Evolutionary conservation across 1,284 basidiomycete species (phyloP).

Genomic region (Irpex sp.): DNA sequence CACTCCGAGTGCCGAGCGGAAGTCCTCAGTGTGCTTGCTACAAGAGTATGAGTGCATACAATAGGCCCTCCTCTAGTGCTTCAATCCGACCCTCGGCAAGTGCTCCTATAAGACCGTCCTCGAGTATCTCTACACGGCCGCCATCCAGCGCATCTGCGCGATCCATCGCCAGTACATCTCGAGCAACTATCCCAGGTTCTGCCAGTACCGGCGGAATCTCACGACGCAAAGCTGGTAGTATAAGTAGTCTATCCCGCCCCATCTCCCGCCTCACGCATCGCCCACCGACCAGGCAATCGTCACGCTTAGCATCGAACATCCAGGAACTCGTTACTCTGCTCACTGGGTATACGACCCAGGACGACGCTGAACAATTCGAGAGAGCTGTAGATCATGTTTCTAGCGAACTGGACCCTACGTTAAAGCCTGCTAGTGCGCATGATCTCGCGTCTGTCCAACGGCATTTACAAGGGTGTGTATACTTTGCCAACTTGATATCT

Average conservation of each 20-base stretch:
- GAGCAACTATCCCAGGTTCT: slow-evolving; percentile 1
- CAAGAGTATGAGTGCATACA: slow-evolving; percentile 6
- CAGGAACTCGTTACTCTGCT: slow-evolving; percentile 56
- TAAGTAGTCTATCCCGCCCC: slow-evolving; percentile 25
- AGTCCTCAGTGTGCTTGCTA: not conserved
- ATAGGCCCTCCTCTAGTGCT: slow-evolving; percentile 13
- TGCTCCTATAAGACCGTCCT: slow-evolving; percentile 3
- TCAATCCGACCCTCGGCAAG: slow-evolving; percentile 19
- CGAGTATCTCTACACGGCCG: slow-evolving; percentile 8
- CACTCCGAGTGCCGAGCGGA: not conserved
- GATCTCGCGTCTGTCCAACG: slow-evolving; percentile 54
- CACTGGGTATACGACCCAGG: slow-evolving; percentile 32
- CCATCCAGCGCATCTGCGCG: slow-evolving; percentile 15
- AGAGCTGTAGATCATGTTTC: slow-evolving; percentile 48
- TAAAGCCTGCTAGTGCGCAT: slow-evolving; percentile 49
- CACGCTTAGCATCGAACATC: slow-evolving; percentile 50
- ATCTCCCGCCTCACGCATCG: slow-evolving; percentile 47
- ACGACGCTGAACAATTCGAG: slow-evolving; percentile 44
- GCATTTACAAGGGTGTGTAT: slow-evolving; percentile 52
- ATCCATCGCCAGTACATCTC: slow-evolving; percentile 12
- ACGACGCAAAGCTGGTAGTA: slow-evolving; percentile 19
- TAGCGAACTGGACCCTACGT: slow-evolving; percentile 45
- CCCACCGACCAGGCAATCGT: slow-evolving; percentile 42
- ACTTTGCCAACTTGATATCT: slow-evolving; percentile 8
- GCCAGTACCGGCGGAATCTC: slow-evolving; percentile 9